phyloP scores from a whole-genome alignment of 257 asterid genomes.

The Gentiana straminea region DNA sequence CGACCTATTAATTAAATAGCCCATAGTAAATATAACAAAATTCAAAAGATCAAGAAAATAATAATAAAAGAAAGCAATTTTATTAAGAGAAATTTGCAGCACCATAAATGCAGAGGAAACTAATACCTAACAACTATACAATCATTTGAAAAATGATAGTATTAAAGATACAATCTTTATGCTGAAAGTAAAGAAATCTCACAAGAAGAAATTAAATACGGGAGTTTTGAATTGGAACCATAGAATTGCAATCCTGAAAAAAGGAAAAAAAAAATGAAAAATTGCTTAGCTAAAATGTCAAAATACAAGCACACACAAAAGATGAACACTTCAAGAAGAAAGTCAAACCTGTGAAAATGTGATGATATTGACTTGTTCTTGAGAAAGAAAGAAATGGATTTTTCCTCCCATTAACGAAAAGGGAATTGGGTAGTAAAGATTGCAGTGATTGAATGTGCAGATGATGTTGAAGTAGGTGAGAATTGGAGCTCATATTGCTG shows the following conservation, averaged over 20 bases:
- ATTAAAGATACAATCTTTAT: background rate
- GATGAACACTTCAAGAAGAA: background rate
- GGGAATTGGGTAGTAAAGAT: conserved; percentile 14
- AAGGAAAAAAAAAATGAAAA: background rate
- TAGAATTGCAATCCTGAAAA: conserved; percentile 8
- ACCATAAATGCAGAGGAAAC: too few species aligned
- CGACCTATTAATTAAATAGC: conserved; percentile 19
- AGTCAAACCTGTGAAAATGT: conserved; percentile 1
- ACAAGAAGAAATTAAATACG: conserved; percentile 3
- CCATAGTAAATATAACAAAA: too few species aligned
- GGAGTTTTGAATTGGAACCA: background rate
- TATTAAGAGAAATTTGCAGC: too few species aligned
- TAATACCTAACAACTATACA: background rate
- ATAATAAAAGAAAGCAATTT: too few species aligned
- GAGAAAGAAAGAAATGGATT: conserved; percentile 18
- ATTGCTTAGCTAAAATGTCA: background rate
- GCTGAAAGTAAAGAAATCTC: background rate
- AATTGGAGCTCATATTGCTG: too few species aligned
- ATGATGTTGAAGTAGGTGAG: conserved; percentile 1
- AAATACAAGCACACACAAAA: background rate
- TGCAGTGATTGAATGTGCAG: conserved; percentile 14
- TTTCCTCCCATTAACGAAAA: conserved; percentile 2
- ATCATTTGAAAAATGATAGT: background rate
- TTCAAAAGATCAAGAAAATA: too few species aligned
- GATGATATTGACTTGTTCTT: background rate